These are phyloP conservation scores for Hortiboletus flavorubellus DNA, from an alignment of 768 basidiomycete genomes.

Conservation along the genomic window DNA sequence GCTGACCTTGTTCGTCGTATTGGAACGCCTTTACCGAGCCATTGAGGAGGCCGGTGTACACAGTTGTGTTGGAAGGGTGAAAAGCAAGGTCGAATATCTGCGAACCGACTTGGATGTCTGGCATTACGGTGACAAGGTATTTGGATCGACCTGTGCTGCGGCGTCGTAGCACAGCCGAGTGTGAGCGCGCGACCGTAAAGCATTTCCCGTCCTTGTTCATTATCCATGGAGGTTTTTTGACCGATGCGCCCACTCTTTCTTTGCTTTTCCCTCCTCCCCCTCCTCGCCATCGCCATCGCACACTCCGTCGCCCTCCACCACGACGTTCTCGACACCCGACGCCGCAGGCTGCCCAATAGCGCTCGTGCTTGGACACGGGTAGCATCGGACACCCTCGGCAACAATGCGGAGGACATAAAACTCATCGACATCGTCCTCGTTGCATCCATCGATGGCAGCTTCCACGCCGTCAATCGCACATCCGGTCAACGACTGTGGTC, in stretches of 20 bases:
- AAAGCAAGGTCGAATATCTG: constrained; percentile 91
- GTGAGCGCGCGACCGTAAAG: background rate
- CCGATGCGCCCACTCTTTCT: constrained; percentile 35
- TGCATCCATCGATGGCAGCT: constrained; percentile 90
- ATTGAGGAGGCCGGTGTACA: constrained; percentile 76
- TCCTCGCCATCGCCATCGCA: constrained; percentile 31
- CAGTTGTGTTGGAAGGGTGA: constrained; percentile 67
- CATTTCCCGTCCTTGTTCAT: background rate
- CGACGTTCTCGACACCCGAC: constrained; percentile 27
- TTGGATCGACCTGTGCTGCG: background rate
- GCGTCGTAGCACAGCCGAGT: background rate
- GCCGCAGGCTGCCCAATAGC: constrained; percentile 16
- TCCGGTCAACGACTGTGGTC: constrained; percentile 87
- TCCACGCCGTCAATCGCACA: constrained; percentile 89
- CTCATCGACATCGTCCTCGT: constrained; percentile 83
- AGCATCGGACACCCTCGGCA: constrained; percentile 4
- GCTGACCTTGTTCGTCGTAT: constrained; percentile 69
- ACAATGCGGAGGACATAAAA: constrained; percentile 45
- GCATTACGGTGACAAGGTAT: constrained; percentile 28
- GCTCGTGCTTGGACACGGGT: constrained; percentile 18
- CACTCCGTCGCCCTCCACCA: constrained; percentile 31
- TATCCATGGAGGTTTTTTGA: constrained; percentile 28
- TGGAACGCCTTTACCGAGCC: constrained; percentile 80
- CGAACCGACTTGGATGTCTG: constrained; percentile 64
- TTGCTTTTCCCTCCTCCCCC: constrained; percentile 19